Base-by-base conservation (phyloP, 2,329 filamentous ascomycete genomes). In the Claviceps maximensis region DNA sequence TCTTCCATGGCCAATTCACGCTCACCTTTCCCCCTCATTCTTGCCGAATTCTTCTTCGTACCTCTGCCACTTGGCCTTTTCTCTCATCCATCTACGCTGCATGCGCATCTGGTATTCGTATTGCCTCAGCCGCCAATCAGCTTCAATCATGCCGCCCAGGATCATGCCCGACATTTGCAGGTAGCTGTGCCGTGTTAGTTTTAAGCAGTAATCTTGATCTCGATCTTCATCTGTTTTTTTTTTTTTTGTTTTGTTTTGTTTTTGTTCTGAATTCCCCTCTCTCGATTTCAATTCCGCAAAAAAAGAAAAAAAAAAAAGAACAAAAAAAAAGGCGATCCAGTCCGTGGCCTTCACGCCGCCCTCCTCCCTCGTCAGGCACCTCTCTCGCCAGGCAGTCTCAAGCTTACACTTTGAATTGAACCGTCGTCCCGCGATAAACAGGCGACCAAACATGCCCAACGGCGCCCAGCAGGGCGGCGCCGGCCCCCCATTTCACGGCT, bases 121-220 rank as follows among this genome's bases (percentile, higher is more conserved):
- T 55, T 76, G 71, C 51, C 83, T 76, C 60, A 90, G 73, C 49
- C 82, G 75, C 53, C 73, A 69, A 62, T 91, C 87, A 2, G 86
- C 87, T 70, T 89, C 84, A 52, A 90, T 76, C 76, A 87, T 86
- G 62, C 81, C 77, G 45, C 87, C 87, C 36, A 88, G 62, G n/a
- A 86, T 83, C 86, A 90, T 90, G 55, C 82, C 83, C n/a, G 83
- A 87, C 84, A 89, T 88, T 66, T 89, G 86, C 17, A 90, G 72
- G 63, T 88, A 91, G 31, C 87, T 90, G 61, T 25, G 33, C 13
- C 19, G 9, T 36, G 42, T 53, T 9, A 53, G 52, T 33, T n/a
- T n/a, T n/a, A n/a, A n/a, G n/a, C n/a, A n/a, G n/a, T n/a, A n/a
- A n/a, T n/a, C n/a, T n/a, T n/a, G n/a, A 15, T 12, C 13, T 13